Conservation (phyloP, 2,329 filamentous ascomycete genomes). For the Endocalyx cinctus region DNA sequence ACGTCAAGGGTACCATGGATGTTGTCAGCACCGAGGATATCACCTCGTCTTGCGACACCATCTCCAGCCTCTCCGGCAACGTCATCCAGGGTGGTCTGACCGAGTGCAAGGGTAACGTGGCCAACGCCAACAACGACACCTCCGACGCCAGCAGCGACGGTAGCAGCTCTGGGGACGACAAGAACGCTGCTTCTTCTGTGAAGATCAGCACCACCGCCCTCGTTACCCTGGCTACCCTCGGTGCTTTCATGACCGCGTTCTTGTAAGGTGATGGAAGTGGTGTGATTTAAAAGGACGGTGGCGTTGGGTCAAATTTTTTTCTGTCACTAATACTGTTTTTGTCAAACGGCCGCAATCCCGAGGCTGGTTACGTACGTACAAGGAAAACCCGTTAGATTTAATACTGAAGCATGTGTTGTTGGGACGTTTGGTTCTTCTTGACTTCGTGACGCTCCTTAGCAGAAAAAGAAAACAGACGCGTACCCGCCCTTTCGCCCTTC, state of each 20-base stretch:
- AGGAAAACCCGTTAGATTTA: constrained; percentile 42
- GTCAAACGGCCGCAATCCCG: constrained; percentile 21
- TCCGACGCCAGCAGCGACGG: constrained; percentile 23
- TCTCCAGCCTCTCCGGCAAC: constrained; percentile 42
- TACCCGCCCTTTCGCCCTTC: no score
- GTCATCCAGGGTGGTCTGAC: constrained; percentile 44
- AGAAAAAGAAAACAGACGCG: no score
- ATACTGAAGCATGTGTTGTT: constrained; percentile 34
- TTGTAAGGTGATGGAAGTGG: constrained; percentile 36
- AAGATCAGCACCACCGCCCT: constrained; percentile 42
- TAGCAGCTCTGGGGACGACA: constrained; percentile 22
- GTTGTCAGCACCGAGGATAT: constrained; percentile 63
- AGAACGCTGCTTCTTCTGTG: constrained; percentile 40
- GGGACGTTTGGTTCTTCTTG: no score
- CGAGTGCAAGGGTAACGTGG: constrained; percentile 46
- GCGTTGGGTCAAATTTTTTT: no score
- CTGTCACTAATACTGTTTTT: constrained; percentile 26
- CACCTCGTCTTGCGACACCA: constrained; percentile 45
- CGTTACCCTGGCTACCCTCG: constrained; percentile 43
- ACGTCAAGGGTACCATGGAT: constrained; percentile 69
- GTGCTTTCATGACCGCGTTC: constrained; percentile 42
- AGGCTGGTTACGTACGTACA: constrained; percentile 31
- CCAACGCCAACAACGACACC: constrained; percentile 47
- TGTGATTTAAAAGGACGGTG: no score
- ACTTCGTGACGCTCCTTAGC: no score